Evolutionary conservation across 1,284 basidiomycete genomes (phyloP).

Genomic region (Lentinus polychrous): DNA sequence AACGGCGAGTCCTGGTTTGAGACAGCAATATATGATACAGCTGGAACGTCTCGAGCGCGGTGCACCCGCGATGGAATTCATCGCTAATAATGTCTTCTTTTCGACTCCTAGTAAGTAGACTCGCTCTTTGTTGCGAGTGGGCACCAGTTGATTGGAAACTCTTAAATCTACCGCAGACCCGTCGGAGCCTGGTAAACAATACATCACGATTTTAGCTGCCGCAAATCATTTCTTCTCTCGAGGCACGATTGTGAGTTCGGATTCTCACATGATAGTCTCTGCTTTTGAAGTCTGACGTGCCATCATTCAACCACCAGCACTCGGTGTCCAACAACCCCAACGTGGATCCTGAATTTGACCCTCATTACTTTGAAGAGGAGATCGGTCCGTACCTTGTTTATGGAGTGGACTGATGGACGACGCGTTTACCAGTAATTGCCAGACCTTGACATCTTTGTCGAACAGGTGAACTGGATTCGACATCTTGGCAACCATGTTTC

Average conservation of each 20-base stretch:
- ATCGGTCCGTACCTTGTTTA: neutral
- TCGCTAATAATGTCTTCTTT: slow-evolving; percentile 17
- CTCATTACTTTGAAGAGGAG: slow-evolving; percentile 28
- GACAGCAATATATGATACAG: slow-evolving; percentile 25
- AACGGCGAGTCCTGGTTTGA: slow-evolving; percentile 15
- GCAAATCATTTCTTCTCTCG: slow-evolving; percentile 21
- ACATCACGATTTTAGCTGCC: slow-evolving; percentile 23
- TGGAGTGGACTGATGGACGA: neutral
- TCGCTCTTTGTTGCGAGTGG: too few relatives aligned
- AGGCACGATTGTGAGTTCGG: slow-evolving; percentile 30
- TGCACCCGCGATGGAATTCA: slow-evolving; percentile 22
- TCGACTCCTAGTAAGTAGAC: slow-evolving; percentile 2
- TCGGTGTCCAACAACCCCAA: slow-evolving; percentile 32
- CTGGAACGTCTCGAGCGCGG: slow-evolving; percentile 20
- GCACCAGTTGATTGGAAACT: neutral
- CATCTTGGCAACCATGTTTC: neutral
- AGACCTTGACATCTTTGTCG: slow-evolving; percentile 3
- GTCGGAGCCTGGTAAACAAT: slow-evolving; percentile 19
- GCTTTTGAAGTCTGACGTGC: neutral
- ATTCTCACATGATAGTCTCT: neutral
- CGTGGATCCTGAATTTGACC: slow-evolving; percentile 37
- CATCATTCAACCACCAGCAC: slow-evolving; percentile 21
- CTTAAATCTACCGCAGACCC: slow-evolving; percentile 10
- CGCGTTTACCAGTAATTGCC: neutral
- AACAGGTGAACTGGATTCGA: neutral